Percentiles rank a stretch among this genome's conserved stretches.
These are phyloP conservation scores for Phaeotremella fagi DNA, from an alignment of 768 basidiomycete species.

Conservation along the genomic window DNA sequence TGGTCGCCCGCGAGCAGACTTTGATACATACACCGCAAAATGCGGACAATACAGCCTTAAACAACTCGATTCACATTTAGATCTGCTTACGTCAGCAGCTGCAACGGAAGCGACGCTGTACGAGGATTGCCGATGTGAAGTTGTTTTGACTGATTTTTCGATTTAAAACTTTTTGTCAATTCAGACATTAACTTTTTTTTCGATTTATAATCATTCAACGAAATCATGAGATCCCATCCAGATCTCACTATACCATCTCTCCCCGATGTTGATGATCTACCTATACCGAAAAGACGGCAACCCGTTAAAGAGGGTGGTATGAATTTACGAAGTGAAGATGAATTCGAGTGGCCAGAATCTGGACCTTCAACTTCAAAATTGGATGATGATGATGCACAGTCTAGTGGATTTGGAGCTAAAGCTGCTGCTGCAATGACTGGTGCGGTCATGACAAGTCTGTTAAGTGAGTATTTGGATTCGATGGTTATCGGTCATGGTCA, in stretches of 20 bases:
- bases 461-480: conserved; percentile 46
- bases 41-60: background rate
- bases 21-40: no score
- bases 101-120: no score
- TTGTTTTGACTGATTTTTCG: background rate
- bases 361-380: conserved; percentile 19
- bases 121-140: background rate
- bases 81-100: background rate
- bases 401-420: conserved; percentile 34
- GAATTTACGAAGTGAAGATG: conserved; percentile 8
- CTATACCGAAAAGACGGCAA: background rate
- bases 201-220: background rate
- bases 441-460: conserved; percentile 38
- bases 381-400: background rate
- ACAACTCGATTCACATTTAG: background rate
- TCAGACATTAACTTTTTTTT: background rate
- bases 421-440: conserved; percentile 45
- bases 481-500: no score
- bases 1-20: no score
- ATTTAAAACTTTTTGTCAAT: no score
- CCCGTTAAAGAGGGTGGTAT: conserved; percentile 8
- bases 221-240: conserved; percentile 1
- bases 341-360: conserved; percentile 39
- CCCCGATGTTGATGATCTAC: conserved; percentile 6
- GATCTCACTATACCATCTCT: conserved; percentile 5